A percentile compares a stretch with the other conserved stretches of the same genome.
Evolutionary conservation across 257 asterid genomes (phyloP).

Genomic region (Salvia rosmarinus): DNA sequence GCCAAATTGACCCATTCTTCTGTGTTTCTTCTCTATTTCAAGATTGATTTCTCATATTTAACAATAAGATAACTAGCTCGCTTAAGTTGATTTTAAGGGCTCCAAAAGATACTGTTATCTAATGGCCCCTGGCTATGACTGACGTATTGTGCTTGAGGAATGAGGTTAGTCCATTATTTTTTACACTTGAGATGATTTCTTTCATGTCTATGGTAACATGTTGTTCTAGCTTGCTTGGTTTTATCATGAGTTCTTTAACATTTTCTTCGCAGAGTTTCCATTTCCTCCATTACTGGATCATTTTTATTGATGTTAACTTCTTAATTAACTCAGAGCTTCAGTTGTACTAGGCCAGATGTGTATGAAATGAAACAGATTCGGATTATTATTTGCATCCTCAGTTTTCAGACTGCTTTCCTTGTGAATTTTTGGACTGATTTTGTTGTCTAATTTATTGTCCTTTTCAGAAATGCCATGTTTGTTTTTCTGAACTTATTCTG

Average conservation of each 20-base stretch:
- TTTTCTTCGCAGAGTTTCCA: neutral
- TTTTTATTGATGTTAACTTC: neutral
- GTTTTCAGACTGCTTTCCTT: neutral
- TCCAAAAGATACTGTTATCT: constrained; percentile 16
- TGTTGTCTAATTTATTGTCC: constrained; percentile 1
- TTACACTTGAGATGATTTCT: neutral
- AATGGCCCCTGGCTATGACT: constrained; percentile 3
- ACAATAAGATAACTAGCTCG: neutral
- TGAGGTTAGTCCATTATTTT: neutral
- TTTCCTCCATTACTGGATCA: neutral
- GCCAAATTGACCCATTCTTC: neutral
- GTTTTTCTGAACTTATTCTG: constrained; percentile 10
- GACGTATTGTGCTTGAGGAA: neutral
- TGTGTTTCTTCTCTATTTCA: constrained; percentile 12
- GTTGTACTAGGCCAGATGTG: neutral
- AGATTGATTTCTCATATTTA: constrained; percentile 10
- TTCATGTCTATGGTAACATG: constrained; percentile 6
- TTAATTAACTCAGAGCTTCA: neutral
- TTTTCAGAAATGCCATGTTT: constrained; percentile 3
- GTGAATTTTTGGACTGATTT: neutral
- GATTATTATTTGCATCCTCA: constrained; percentile 4
- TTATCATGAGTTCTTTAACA: neutral
- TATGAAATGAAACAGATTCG: neutral
- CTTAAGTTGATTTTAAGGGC: constrained; percentile 5
- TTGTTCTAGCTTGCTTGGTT: constrained; percentile 12